Evolutionary conservation across 352 stramenopile genomes (phyloP).

Genomic region (Phytopythium cucurbitacearum): DNA sequence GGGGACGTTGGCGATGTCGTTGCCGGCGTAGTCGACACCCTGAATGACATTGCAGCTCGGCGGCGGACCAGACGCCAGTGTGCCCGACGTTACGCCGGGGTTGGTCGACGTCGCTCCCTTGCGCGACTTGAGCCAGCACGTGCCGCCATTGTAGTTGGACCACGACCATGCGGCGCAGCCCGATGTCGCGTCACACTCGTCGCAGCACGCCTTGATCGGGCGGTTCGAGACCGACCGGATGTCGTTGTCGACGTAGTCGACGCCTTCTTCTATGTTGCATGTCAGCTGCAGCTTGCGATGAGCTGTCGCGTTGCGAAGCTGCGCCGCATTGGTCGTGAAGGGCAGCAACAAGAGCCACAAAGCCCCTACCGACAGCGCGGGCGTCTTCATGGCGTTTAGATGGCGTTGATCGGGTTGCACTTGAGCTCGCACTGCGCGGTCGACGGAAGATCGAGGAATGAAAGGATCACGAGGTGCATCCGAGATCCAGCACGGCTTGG

Average conservation of each 20-base stretch:
- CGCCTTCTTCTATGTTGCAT: neutral
- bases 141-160: constrained; percentile 36
- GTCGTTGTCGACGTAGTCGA: constrained; percentile 1
- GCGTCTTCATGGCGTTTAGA: too few species aligned
- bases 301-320: constrained; percentile 8
- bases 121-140: constrained; percentile 51
- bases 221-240: neutral
- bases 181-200: neutral
- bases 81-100: neutral
- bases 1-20: neutral
- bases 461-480: too few species aligned
- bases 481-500: too few species aligned
- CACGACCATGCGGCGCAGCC: constrained; percentile 43
- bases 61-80: constrained; percentile 3
- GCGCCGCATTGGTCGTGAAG: constrained; percentile 1
- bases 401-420: too few species aligned
- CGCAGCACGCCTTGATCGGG: neutral
- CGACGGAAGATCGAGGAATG: too few species aligned
- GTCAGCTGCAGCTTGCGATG: too few species aligned
- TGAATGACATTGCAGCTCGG: neutral
- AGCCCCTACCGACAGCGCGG: too few species aligned
- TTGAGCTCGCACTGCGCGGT: too few species aligned
- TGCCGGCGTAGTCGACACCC: constrained; percentile 1
- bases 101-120: neutral
- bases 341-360: too few species aligned